These are phyloP conservation scores for Stevia rebaudiana DNA, from an alignment of 140 eudicot genomes.

Conservation along the genomic window DNA sequence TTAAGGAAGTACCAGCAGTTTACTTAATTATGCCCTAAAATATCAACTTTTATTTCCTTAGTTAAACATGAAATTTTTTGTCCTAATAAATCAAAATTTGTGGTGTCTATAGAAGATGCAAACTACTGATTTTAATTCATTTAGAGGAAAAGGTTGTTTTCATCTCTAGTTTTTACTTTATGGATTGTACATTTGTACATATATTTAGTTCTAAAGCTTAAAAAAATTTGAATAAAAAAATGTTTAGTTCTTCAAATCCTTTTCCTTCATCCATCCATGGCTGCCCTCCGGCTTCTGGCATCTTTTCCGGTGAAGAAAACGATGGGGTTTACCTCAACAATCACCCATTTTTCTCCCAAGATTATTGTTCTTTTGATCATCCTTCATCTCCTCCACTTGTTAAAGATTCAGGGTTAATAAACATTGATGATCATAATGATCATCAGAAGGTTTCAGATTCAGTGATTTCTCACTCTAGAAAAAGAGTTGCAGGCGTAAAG, in stretches of 20 bases:
- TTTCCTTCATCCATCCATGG: constrained; percentile 36
- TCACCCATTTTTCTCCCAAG: constrained; percentile 24
- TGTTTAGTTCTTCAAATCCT: constrained; percentile 32
- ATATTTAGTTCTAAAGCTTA: constrained; percentile 4
- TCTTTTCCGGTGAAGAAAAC: constrained; percentile 26
- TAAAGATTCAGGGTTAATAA: constrained; percentile 15
- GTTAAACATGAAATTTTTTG: background rate
- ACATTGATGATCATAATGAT: constrained; percentile 7
- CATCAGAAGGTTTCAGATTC: constrained; percentile 18
- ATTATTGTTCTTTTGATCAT: constrained; percentile 24
- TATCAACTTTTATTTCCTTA: constrained; percentile 19
- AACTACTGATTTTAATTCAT: background rate
- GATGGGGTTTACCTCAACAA: constrained; percentile 23
- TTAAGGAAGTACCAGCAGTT: constrained; percentile 29
- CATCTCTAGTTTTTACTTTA: too few species aligned
- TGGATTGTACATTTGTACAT: background rate
- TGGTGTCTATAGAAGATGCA: constrained; percentile 10
- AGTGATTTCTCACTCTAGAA: constrained; percentile 25
- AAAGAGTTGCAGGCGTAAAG: constrained; percentile 24
- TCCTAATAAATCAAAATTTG: constrained; percentile 26
- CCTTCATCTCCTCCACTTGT: constrained; percentile 12
- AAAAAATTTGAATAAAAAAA: constrained; percentile 15
- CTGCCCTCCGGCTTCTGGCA: constrained; percentile 24
- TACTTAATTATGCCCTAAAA: constrained; percentile 38
- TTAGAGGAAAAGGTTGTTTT: background rate